Conservation (phyloP, 2,329 filamentous ascomycete genomes). For the Alternaria hordeiaustralica region DNA sequence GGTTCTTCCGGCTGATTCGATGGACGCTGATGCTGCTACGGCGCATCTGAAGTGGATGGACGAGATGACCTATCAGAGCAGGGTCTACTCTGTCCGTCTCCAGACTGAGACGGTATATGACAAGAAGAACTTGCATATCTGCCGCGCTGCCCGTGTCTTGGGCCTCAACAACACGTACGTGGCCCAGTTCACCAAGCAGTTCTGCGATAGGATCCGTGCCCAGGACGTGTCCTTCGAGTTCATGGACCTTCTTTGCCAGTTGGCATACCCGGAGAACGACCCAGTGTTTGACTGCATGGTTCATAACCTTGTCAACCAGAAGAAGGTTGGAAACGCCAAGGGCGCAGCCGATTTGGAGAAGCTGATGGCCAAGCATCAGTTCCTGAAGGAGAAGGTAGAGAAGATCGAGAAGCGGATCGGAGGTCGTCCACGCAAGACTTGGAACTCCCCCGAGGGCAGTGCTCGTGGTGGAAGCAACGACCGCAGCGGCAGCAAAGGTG, state of each 20-base stretch:
- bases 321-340: not conserved
- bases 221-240: slow-evolving; percentile 16
- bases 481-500: not conserved
- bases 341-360: slow-evolving; percentile 4
- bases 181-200: slow-evolving; percentile 37
- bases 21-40: slow-evolving; percentile 24
- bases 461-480: not conserved
- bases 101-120: slow-evolving; percentile 21
- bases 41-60: slow-evolving; percentile 33
- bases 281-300: slow-evolving; percentile 38
- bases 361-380: slow-evolving; percentile 9
- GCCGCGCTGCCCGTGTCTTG: slow-evolving; percentile 30
- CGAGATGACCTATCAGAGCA: slow-evolving; percentile 27
- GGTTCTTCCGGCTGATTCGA: slow-evolving; percentile 18
- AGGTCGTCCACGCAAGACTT: not conserved
- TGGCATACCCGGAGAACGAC: slow-evolving; percentile 27
- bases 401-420: slow-evolving; percentile 12
- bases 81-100: slow-evolving; percentile 33
- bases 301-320: slow-evolving; percentile 29
- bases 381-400: slow-evolving; percentile 11
- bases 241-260: slow-evolving; percentile 27
- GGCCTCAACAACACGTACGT: slow-evolving; percentile 40
- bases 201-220: slow-evolving; percentile 38
- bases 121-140: slow-evolving; percentile 31
- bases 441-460: not conserved